Evolutionary conservation across 352 stramenopile genomes (phyloP).

Genomic region (Pythium chondricola): DNA sequence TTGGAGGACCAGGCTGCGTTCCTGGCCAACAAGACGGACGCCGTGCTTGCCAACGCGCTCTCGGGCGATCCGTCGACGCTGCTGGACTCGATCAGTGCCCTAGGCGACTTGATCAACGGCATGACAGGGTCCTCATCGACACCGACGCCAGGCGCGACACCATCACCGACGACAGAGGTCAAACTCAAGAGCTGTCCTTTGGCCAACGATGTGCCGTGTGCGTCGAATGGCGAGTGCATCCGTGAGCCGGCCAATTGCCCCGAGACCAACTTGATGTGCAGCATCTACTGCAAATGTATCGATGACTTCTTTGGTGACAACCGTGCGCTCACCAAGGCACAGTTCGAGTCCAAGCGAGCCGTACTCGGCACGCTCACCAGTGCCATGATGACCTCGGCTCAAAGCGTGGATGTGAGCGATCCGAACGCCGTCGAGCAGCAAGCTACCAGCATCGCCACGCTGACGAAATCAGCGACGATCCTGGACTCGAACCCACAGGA

Average conservation of each 20-base stretch:
- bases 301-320: constrained; percentile 52
- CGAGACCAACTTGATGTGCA: constrained; percentile 43
- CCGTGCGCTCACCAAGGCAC: constrained; percentile 40
- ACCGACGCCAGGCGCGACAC: constrained; percentile 16
- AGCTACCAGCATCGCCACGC: constrained; percentile 51
- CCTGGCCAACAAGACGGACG: constrained; percentile 43
- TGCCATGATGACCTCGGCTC: constrained; percentile 45
- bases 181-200: constrained; percentile 46
- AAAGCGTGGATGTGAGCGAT: constrained; percentile 45
- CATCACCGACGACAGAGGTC: constrained; percentile 15
- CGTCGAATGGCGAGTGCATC: constrained; percentile 39
- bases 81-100: constrained; percentile 56
- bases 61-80: constrained; percentile 53
- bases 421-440: constrained; percentile 53
- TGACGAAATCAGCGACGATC: constrained; percentile 55
- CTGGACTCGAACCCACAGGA: constrained; percentile 40
- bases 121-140: constrained; percentile 27
- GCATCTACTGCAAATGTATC: constrained; percentile 40
- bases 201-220: constrained; percentile 34
- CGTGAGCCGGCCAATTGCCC: constrained; percentile 32
- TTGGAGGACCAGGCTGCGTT: constrained; percentile 43
- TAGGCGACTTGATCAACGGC: constrained; percentile 57
- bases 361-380: constrained; percentile 42
- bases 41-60: constrained; percentile 35
- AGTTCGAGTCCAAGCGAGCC: constrained; percentile 47